Evolutionary conservation across 345 rosid species (phyloP).

Genomic region (Rubroshorea leprosula): DNA sequence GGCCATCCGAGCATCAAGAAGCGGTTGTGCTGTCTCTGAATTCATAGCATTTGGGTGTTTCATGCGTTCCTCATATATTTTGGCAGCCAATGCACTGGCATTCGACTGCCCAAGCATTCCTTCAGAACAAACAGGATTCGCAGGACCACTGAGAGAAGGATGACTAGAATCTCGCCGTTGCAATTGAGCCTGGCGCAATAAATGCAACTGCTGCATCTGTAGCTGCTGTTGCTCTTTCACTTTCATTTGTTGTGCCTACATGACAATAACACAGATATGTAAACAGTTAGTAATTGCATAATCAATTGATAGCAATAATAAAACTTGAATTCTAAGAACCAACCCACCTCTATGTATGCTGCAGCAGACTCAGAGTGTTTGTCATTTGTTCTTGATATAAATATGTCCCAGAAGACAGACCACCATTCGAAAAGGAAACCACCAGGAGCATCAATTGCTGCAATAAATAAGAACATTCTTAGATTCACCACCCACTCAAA

Average conservation of each 20-base stretch:
- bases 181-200: slow-evolving; percentile 76
- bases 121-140: slow-evolving; percentile 58
- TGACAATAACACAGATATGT: slow-evolving; percentile 13
- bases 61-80: slow-evolving; percentile 83
- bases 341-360: slow-evolving; percentile 74
- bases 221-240: slow-evolving; percentile 81
- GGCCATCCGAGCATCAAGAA: slow-evolving; percentile 84
- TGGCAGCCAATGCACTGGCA: slow-evolving; percentile 80
- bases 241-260: slow-evolving; percentile 75
- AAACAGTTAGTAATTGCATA: slow-evolving; percentile 4
- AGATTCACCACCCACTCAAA: slow-evolving; percentile 1
- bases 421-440: slow-evolving; percentile 99
- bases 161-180: slow-evolving; percentile 70
- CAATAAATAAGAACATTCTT: slow-evolving; percentile 21
- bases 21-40: slow-evolving; percentile 71
- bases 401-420: slow-evolving; percentile 99
- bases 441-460: slow-evolving; percentile 98
- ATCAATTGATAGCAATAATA: neutral
- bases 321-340: slow-evolving; percentile 5
- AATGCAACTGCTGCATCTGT: slow-evolving; percentile 75
- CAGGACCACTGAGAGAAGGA: slow-evolving; percentile 61
- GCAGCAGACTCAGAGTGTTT: slow-evolving; percentile 93
- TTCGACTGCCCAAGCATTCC: slow-evolving; percentile 73
- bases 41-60: slow-evolving; percentile 71
- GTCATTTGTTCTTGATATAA: slow-evolving; percentile 92